Conservation (phyloP, 208 protist genomes). For the Leishmania arabica region DNA sequence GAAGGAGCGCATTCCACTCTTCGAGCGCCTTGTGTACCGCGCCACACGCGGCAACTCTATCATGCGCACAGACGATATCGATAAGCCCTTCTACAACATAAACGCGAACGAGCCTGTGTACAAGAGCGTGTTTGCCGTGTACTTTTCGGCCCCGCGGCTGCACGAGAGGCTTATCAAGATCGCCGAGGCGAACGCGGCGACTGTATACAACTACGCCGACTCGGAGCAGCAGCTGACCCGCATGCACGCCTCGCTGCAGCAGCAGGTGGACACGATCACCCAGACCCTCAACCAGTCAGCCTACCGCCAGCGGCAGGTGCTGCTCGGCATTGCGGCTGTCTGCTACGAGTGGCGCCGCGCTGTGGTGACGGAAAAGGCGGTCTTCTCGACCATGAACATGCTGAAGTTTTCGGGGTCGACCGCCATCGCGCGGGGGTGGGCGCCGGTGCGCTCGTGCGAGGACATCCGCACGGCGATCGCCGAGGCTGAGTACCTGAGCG, state of each 20-base stretch:
- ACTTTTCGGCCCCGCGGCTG: constrained; percentile 95
- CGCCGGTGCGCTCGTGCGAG: constrained; percentile 73
- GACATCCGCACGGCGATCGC: constrained; percentile 76
- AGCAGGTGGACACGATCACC: constrained; percentile 76
- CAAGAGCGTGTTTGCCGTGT: constrained; percentile 97
- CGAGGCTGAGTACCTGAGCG: constrained; percentile 75
- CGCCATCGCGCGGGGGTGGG: constrained; percentile 95
- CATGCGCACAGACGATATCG: constrained; percentile 88
- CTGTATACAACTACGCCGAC: constrained; percentile 95
- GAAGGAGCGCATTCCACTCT: constrained; percentile 77
- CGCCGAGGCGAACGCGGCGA: constrained; percentile 95
- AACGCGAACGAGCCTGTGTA: constrained; percentile 67
- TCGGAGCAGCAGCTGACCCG: constrained; percentile 69
- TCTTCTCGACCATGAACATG: constrained; percentile 97
- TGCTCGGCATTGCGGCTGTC: constrained; percentile 72
- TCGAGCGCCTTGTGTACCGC: constrained; percentile 96
- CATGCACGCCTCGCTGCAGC: constrained; percentile 68
- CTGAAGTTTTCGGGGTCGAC: constrained; percentile 93
- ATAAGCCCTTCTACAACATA: constrained; percentile 91
- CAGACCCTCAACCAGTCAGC: constrained; percentile 75
- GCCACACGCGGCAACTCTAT: constrained; percentile 97
- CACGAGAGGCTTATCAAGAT: constrained; percentile 95
- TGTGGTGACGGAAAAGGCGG: constrained; percentile 95
- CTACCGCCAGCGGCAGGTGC: constrained; percentile 68
- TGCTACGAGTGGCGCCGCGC: constrained; percentile 90